Evolutionary conservation across 192 early-diverging fungal species (phyloP).

Genomic region (Coemansia sp.): DNA sequence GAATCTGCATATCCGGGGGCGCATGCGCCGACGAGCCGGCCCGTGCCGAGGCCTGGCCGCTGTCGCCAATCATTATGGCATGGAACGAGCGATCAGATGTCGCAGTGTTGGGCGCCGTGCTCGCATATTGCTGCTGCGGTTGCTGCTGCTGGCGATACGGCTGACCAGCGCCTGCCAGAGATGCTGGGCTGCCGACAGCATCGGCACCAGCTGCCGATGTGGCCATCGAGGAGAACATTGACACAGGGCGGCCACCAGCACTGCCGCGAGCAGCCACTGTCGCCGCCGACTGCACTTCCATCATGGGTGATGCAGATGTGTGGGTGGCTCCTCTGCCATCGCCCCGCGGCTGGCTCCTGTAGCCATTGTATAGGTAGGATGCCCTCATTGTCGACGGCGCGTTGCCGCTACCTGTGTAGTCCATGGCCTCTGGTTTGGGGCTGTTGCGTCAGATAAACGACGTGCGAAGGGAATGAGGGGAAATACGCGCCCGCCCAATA

Average conservation of each 20-base stretch:
- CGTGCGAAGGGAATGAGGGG: too few species aligned
- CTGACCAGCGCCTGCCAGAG: background rate
- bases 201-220: too few species aligned
- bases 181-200: too few species aligned
- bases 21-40: background rate
- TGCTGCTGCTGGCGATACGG: too few species aligned
- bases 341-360: constrained; percentile 13
- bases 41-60: constrained; percentile 7
- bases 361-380: constrained; percentile 23
- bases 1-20: constrained; percentile 9
- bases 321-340: background rate
- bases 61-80: constrained; percentile 44
- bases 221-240: constrained; percentile 11
- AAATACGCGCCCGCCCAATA: too few species aligned
- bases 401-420: constrained; percentile 18
- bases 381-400: constrained; percentile 3
- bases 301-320: constrained; percentile 2
- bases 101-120: constrained; percentile 22
- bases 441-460: too few species aligned
- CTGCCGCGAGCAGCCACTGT: constrained; percentile 7
- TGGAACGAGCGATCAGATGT: constrained; percentile 40
- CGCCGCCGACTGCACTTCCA: constrained; percentile 13
- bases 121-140: constrained; percentile 12
- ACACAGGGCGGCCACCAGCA: constrained; percentile 11
- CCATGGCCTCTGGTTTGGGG: too few species aligned